Evolutionary conservation across 1,284 basidiomycete species (phyloP).

Genomic region (Ustilago loliicola): DNA sequence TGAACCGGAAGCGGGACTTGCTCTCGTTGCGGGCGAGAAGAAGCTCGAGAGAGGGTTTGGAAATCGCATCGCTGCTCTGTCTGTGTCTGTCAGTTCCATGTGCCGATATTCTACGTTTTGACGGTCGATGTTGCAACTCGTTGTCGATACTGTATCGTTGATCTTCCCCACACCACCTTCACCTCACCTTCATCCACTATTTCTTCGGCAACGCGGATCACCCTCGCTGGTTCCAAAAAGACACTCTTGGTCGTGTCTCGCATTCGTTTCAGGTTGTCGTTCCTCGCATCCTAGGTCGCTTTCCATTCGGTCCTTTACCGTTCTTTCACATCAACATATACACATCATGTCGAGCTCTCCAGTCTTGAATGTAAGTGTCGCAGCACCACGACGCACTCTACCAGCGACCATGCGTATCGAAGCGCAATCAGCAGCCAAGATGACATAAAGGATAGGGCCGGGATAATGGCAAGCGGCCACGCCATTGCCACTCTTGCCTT

Average conservation of each 20-base stretch:
- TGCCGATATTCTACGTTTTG: slow-evolving; percentile 21
- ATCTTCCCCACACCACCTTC: slow-evolving; percentile 21
- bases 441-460: neutral
- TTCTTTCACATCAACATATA: slow-evolving; percentile 19
- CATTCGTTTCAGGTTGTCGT: slow-evolving; percentile 17
- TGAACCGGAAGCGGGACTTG: slow-evolving; percentile 28
- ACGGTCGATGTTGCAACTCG: neutral
- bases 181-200: neutral
- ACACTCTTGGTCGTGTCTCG: slow-evolving; percentile 22
- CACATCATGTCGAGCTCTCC: slow-evolving; percentile 61
- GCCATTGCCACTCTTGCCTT: neutral
- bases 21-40: slow-evolving; percentile 1
- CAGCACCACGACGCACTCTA: neutral
- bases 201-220: slow-evolving; percentile 10
- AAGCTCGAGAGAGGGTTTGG: slow-evolving; percentile 13
- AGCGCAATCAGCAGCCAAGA: neutral
- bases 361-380: slow-evolving; percentile 64
- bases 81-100: slow-evolving; percentile 23
- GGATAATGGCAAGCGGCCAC: no score
- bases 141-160: neutral
- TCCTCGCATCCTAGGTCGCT: slow-evolving; percentile 12
- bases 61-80: slow-evolving; percentile 13
- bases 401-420: neutral
- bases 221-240: slow-evolving; percentile 14
- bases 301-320: slow-evolving; percentile 17